A percentile compares a stretch with the other conserved stretches of the same genome.
phyloP scores from a whole-genome alignment of 805 yeast species.

The Myxozyma monticola region DNA sequence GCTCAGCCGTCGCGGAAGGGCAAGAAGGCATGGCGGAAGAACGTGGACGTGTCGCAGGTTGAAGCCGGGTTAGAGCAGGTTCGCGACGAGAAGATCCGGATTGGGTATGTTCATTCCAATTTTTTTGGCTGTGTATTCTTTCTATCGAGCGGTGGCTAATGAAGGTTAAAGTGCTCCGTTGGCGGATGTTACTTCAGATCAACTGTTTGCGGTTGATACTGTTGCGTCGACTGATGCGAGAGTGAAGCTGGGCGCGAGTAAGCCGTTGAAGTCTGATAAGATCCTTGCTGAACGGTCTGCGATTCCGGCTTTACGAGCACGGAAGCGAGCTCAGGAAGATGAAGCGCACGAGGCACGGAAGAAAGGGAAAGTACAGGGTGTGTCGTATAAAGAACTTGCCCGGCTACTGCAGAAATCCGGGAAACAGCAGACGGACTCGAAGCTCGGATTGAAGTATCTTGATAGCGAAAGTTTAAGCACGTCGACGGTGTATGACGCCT shows the following conservation, averaged over 20 bases:
- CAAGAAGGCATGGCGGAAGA: conserved; percentile 88
- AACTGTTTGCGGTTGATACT: conserved; percentile 26
- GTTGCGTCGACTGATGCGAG: conserved; percentile 6
- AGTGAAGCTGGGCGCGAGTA: conserved; percentile 7
- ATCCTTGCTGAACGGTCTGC: conserved; percentile 78
- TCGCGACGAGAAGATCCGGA: conserved; percentile 54
- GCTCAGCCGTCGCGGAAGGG: conserved; percentile 84
- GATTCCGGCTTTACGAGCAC: conserved; percentile 59
- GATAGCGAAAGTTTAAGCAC: conserved; percentile 66
- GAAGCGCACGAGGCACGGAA: conserved; percentile 39
- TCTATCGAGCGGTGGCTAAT: neutral
- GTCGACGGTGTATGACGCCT: conserved; percentile 60
- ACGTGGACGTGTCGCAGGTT: conserved; percentile 81
- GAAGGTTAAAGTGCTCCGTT: conserved; percentile 7
- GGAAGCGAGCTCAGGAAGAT: conserved; percentile 35
- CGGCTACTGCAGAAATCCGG: conserved; percentile 78
- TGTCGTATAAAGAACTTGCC: conserved; percentile 60
- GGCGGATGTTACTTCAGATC: conserved; percentile 8
- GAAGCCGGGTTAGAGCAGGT: conserved; percentile 67
- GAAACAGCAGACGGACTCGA: conserved; percentile 53
- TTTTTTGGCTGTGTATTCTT: neutral
- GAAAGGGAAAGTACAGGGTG: conserved; percentile 56
- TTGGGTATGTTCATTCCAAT: conserved; percentile 42
- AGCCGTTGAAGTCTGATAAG: conserved; percentile 56
- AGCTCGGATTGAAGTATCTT: conserved; percentile 51